Base-by-base conservation (phyloP, 208 protist species). In the Acanthamoeba castellanii region DNA sequence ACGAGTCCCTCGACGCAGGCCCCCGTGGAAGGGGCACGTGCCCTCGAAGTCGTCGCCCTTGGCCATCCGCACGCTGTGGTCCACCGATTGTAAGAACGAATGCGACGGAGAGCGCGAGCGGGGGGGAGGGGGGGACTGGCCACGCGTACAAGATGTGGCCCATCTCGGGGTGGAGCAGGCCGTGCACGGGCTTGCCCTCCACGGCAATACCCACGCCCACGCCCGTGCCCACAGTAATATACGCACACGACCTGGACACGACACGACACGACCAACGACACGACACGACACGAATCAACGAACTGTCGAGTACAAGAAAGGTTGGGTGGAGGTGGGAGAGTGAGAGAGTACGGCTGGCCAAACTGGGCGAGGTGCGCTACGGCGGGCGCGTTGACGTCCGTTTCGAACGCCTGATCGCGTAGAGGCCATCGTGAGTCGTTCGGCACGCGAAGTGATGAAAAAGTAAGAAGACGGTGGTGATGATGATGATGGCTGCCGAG, bases 201-300 rank as follows among this genome's bases (percentile, higher is more conserved):
- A 96, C 64, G 20, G 96, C 95, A 4, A 97, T 50, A 37, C 97
- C 97, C 59, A 98, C 95, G 25, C 97, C 97, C 18, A 98, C 95
- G 72, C 97, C 97, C 25, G 97, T 98, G 16, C 97, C 97, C 27
- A 98, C 97, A 1, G 97, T 98, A 32, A 98, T 95, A 70, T 98
- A 98, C 0, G 94, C 94, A 32, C 94, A 81, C n/a, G 93, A 95
- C 64, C 88, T 95, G 45, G 97, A 14, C 78, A 42, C 37, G 37
- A 42, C 37, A 1, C 1, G 2, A 42, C 37, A 42, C 37, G 2
- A 42, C 37, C 37, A 42, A 30, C 61, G 22, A 68, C 61, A 25
- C 3, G 8, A 68, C 61, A 68, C 61, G 22, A 45, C 37, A 2
- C 11, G 30, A 78, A 37, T 96, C n/a, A n/a, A 32, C 57, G 1